Evolutionary conservation across 352 stramenopile species (phyloP).

Genomic region (Globisporangium takayamanum): DNA sequence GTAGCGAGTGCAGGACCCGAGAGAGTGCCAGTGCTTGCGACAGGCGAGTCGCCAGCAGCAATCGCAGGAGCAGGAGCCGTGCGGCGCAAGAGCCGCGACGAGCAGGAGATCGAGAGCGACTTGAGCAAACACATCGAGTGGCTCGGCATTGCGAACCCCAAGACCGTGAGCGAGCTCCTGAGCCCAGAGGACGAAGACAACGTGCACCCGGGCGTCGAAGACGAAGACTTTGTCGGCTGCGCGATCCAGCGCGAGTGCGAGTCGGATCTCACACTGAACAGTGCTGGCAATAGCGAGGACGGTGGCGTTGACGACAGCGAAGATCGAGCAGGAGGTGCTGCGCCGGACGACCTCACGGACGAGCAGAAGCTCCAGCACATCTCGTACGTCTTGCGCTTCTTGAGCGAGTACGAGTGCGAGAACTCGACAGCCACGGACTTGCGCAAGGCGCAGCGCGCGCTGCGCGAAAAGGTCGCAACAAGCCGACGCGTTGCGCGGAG

Average conservation of each 20-base stretch:
- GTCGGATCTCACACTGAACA: neutral
- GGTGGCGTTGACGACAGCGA: neutral
- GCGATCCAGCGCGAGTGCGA: constrained; percentile 10
- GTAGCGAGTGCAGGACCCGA: too few relatives aligned
- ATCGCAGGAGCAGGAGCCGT: neutral
- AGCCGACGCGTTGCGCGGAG: neutral
- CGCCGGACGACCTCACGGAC: neutral
- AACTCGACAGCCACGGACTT: constrained; percentile 4
- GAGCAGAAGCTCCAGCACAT: constrained; percentile 11
- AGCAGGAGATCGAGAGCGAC: constrained; percentile 5
- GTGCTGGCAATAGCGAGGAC: too few relatives aligned
- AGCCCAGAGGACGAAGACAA: constrained; percentile 8
- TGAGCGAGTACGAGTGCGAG: constrained; percentile 6
- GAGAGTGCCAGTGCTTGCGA: neutral
- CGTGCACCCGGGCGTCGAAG: constrained; percentile 9
- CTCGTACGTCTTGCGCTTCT: constrained; percentile 7
- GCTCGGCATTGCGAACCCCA: constrained; percentile 1
- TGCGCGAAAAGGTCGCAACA: constrained; percentile 7
- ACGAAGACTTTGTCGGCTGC: constrained; percentile 11
- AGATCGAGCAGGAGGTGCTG: neutral
- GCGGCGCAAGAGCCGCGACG: constrained; percentile 2
- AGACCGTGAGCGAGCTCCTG: constrained; percentile 5
- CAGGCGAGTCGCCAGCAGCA: neutral
- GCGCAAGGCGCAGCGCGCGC: constrained; percentile 10
- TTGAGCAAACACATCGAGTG: constrained; percentile 10